phyloP scores from a whole-genome alignment of 2,329 filamentous ascomycete species.

The Botryotinia calthae region DNA sequence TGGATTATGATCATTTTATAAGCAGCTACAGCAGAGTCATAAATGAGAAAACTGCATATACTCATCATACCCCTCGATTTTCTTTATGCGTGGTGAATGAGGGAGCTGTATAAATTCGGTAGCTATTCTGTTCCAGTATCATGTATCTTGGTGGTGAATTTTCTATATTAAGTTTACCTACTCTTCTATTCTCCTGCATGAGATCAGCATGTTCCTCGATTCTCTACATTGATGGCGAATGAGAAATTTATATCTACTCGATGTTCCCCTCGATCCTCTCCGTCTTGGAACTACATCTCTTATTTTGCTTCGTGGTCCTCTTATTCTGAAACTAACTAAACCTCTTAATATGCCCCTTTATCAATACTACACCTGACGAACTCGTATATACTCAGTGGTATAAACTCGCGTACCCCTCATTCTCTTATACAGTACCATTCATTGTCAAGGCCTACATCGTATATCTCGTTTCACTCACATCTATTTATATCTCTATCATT shows the following conservation, averaged over 20 bases:
- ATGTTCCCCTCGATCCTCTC: background rate
- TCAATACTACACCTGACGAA: background rate
- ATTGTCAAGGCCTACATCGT: background rate
- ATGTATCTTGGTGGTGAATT: background rate
- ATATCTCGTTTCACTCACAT: background rate
- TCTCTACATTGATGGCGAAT: background rate
- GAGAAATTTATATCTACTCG: background rate
- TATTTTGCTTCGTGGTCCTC: background rate
- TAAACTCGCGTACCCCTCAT: background rate
- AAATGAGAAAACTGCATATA: background rate
- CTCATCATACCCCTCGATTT: background rate
- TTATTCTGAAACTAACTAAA: background rate
- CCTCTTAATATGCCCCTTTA: background rate
- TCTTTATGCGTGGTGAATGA: background rate
- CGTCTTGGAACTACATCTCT: background rate
- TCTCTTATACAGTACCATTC: background rate
- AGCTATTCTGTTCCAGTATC: background rate
- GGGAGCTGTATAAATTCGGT: background rate
- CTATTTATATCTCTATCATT: background rate
- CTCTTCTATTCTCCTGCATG: background rate
- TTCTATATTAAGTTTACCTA: background rate
- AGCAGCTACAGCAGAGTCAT: background rate
- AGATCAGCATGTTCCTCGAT: background rate
- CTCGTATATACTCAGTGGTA: background rate
- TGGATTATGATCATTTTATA: background rate